Evolutionary conservation across 73 alveolate species (phyloP).

Genomic region (Stentor roeselii): DNA sequence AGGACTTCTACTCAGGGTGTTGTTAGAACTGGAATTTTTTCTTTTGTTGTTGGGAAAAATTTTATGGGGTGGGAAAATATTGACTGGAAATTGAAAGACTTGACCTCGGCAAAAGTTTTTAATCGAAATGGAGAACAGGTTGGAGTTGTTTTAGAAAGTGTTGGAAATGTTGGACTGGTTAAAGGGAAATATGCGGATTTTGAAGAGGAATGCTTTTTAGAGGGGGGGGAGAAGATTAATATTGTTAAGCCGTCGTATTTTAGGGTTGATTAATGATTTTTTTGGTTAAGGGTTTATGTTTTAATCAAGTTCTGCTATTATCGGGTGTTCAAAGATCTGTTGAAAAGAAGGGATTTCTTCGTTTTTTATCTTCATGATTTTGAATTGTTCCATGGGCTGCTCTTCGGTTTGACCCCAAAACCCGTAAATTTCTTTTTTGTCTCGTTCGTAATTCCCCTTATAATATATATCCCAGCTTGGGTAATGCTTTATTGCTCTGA

Average conservation of each 20-base stretch:
- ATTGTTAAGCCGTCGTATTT: too few species aligned
- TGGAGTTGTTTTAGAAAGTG: neutral
- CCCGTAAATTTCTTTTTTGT: neutral
- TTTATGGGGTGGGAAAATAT: neutral
- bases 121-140: neutral
- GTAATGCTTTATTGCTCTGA: neutral
- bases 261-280: too few species aligned
- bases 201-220: too few species aligned
- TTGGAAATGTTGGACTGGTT: neutral
- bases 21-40: constrained; percentile 42
- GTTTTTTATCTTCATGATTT: neutral
- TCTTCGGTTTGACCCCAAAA: neutral
- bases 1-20: constrained; percentile 72
- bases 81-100: neutral
- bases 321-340: too few species aligned
- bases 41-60: neutral
- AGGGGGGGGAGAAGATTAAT: too few species aligned
- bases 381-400: neutral
- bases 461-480: constrained; percentile 1
- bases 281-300: too few species aligned
- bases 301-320: too few species aligned
- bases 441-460: neutral
- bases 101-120: neutral
- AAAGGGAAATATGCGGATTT: too few species aligned
- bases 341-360: neutral